Evolutionary conservation across 306 rosid genomes (phyloP).

Genomic region (Cicer judaicum): DNA sequence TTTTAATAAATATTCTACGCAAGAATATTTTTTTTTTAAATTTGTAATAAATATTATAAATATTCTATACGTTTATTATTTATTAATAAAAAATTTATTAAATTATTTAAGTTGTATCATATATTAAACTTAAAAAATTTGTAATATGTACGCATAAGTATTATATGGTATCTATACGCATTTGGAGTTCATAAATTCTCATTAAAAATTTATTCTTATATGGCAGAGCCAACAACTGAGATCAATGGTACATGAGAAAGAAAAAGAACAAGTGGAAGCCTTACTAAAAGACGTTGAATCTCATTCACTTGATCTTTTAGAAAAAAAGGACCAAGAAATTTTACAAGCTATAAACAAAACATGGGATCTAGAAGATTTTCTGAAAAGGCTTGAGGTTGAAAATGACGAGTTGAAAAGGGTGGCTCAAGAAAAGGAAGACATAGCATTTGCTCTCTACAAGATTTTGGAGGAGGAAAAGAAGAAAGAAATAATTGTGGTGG

Average conservation of each 20-base stretch:
- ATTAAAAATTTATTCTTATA: neutral
- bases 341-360: slow-evolving; percentile 52
- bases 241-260: slow-evolving; percentile 56
- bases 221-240: slow-evolving; percentile 68
- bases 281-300: slow-evolving; percentile 52
- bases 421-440: slow-evolving; percentile 73
- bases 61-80: too few relatives aligned
- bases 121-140: too few relatives aligned
- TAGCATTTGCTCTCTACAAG: slow-evolving; percentile 55
- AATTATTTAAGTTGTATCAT: too few relatives aligned
- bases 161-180: too few relatives aligned
- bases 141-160: too few relatives aligned
- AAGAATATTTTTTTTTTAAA: too few relatives aligned
- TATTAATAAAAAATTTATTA: too few relatives aligned
- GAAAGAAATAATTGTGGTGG: slow-evolving; percentile 17
- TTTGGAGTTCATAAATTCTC: neutral
- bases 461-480: slow-evolving; percentile 46
- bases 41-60: too few relatives aligned
- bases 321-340: slow-evolving; percentile 68
- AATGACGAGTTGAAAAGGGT: slow-evolving; percentile 62
- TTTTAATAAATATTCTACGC: too few relatives aligned
- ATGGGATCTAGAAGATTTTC: slow-evolving; percentile 61
- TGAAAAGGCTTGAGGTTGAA: slow-evolving; percentile 64
- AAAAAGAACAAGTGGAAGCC: slow-evolving; percentile 51
- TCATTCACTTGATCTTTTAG: slow-evolving; percentile 40